phyloP scores from a whole-genome alignment of 139 green algal genomes.

The Chlorella sp. region DNA sequence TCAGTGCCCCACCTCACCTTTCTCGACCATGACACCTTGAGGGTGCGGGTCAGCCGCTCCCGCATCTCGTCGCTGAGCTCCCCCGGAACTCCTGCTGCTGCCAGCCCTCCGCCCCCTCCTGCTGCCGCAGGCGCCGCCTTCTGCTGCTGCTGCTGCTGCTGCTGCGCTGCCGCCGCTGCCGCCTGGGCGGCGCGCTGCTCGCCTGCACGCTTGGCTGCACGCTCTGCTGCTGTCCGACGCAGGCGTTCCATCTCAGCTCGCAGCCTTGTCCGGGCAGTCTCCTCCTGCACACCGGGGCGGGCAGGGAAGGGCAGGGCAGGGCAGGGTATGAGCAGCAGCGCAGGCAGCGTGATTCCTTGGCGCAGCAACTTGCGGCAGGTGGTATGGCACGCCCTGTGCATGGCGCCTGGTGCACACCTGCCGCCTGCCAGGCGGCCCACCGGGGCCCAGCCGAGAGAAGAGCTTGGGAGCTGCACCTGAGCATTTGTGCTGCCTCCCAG shows the following conservation, averaged over 20 bases:
- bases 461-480: too few species aligned
- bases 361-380: background rate
- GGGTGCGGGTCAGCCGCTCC: conserved; percentile 58
- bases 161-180: background rate
- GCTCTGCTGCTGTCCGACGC: conserved; percentile 44
- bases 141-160: background rate
- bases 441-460: too few species aligned
- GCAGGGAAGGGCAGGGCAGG: conserved; percentile 14
- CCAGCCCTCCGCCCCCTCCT: background rate
- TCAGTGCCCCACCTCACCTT: conserved; percentile 2
- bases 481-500: too few species aligned
- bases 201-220: conserved; percentile 36
- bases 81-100: conserved; percentile 18
- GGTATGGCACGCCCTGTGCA: background rate
- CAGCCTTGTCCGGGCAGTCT: conserved; percentile 29
- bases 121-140: background rate
- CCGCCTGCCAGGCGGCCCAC: too few species aligned
- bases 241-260: conserved; percentile 73
- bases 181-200: conserved; percentile 24
- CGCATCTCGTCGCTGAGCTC: conserved; percentile 25
- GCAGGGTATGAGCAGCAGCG: background rate
- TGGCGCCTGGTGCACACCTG: too few species aligned
- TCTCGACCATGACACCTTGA: conserved; percentile 70
- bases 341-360: background rate
- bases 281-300: conserved; percentile 43